These are phyloP conservation scores for Penicillium robsamsonii DNA, from an alignment of 495 filamentous ascomycete genomes.

Conservation along the genomic window DNA sequence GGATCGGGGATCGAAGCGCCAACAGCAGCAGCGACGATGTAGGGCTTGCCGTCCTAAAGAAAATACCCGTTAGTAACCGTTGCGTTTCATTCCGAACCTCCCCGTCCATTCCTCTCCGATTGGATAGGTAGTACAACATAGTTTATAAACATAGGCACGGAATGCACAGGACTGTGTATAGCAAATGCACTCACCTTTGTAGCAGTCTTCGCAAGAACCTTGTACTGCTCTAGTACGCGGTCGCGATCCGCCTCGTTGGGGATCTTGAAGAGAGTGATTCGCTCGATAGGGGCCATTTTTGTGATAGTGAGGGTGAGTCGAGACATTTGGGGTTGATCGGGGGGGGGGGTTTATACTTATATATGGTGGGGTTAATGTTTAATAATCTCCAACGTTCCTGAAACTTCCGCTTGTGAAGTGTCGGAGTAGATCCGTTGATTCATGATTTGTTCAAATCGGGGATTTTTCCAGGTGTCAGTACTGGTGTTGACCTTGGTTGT, in stretches of 20 bases:
- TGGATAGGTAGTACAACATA: neutral
- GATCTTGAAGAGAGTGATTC: conserved; percentile 61
- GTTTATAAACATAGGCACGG: neutral
- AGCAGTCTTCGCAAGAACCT: conserved; percentile 49
- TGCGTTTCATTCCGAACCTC: neutral
- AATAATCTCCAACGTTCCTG: neutral
- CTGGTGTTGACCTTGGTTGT: neutral
- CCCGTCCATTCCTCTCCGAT: neutral
- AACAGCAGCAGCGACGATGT: conserved; percentile 53
- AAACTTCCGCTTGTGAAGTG: neutral
- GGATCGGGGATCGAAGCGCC: conserved; percentile 49
- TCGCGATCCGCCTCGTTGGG: conserved; percentile 46
- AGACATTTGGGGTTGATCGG: neutral
- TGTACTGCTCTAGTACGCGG: conserved; percentile 48
- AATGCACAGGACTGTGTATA: neutral
- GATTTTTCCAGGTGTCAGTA: neutral
- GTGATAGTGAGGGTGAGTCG: conserved; percentile 3
- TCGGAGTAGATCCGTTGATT: neutral
- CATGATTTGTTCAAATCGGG: neutral
- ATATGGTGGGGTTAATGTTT: neutral
- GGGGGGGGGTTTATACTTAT: conserved; percentile 5
- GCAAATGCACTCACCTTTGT: conserved; percentile 39
- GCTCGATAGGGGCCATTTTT: conserved; percentile 49
- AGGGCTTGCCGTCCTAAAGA: conserved; percentile 63
- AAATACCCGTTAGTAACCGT: conserved; percentile 10